These are phyloP conservation scores for Termitomyces sp. DNA, from an alignment of 768 basidiomycete species.

Conservation along the genomic window DNA sequence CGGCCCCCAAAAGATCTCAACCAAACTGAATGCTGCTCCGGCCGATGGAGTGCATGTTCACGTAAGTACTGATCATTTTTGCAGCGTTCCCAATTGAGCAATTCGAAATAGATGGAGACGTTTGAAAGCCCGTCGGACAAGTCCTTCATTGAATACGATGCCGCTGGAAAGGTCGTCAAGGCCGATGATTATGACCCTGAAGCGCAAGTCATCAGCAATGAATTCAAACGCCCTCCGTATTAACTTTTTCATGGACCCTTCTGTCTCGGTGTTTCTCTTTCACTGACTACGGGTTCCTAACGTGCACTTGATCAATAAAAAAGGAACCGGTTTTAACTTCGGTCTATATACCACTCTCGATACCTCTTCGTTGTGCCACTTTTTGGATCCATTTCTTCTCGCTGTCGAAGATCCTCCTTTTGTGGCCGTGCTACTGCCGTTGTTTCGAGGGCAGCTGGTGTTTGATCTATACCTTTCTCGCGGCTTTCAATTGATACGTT, in stretches of 20 bases:
- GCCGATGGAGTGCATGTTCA: constrained; percentile 57
- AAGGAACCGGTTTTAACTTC: too few relatives aligned
- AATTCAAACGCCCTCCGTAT: constrained; percentile 59
- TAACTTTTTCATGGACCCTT: constrained; percentile 14
- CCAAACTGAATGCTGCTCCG: constrained; percentile 29
- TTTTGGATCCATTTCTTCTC: not conserved
- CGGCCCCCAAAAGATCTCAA: constrained; percentile 26
- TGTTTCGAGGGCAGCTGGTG: not conserved
- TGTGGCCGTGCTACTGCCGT: not conserved
- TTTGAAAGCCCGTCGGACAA: constrained; percentile 45
- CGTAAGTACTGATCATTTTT: constrained; percentile 23
- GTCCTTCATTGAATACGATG: constrained; percentile 49
- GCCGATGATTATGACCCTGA: constrained; percentile 51
- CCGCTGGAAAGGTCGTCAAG: constrained; percentile 44
- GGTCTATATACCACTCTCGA: not conserved
- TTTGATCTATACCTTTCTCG: not conserved
- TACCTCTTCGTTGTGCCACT: not conserved
- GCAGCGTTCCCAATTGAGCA: not conserved
- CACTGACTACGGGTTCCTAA: not conserved
- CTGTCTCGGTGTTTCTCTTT: not conserved
- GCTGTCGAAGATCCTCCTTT: not conserved
- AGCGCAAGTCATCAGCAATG: constrained; percentile 49
- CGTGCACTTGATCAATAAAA: not conserved
- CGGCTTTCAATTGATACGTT: not conserved
- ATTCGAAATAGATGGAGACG: constrained; percentile 54